Conservation (phyloP, 1,284 basidiomycete genomes). For the Puccinia horiana region DNA sequence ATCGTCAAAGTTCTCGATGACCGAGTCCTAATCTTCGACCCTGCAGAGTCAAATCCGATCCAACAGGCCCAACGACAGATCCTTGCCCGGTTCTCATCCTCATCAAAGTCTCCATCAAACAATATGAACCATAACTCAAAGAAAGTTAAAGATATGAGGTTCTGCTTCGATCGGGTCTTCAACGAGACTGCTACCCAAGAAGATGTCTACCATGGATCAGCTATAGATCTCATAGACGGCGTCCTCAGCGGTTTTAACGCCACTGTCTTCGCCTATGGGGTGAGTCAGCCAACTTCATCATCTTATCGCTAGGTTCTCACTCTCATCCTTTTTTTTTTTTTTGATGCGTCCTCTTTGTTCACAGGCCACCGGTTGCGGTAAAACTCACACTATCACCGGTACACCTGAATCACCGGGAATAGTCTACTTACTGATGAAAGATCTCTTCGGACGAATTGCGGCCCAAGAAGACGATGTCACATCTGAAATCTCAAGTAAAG, state of each 20-base stretch:
- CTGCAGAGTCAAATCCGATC: conserved; percentile 75
- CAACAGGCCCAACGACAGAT: conserved; percentile 43
- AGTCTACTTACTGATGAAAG: conserved; percentile 93
- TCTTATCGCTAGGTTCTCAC: not conserved
- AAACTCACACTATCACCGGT: conserved; percentile 96
- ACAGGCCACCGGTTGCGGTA: conserved; percentile 94
- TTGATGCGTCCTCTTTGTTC: not conserved
- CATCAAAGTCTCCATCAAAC: not conserved
- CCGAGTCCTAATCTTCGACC: conserved; percentile 81
- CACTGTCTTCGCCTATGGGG: conserved; percentile 95
- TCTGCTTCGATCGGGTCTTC: conserved; percentile 93
- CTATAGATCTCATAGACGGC: conserved; percentile 76
- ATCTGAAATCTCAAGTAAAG: conserved; percentile 67
- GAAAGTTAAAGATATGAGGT: conserved; percentile 63
- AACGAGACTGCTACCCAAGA: conserved; percentile 74
- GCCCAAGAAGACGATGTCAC: conserved; percentile 78
- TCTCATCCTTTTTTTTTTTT: conserved; percentile 6
- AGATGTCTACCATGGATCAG: conserved; percentile 80
- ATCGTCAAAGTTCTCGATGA: conserved; percentile 61
- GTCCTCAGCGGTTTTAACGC: conserved; percentile 92
- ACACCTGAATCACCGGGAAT: conserved; percentile 81
- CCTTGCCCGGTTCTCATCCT: conserved; percentile 36
- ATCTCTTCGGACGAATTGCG: conserved; percentile 84
- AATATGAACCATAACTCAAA: conserved; percentile 48
- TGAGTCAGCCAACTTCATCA: conserved; percentile 61